phyloP scores from a whole-genome alignment of 495 filamentous ascomycete species.

The Elaphomyces granulatus region DNA sequence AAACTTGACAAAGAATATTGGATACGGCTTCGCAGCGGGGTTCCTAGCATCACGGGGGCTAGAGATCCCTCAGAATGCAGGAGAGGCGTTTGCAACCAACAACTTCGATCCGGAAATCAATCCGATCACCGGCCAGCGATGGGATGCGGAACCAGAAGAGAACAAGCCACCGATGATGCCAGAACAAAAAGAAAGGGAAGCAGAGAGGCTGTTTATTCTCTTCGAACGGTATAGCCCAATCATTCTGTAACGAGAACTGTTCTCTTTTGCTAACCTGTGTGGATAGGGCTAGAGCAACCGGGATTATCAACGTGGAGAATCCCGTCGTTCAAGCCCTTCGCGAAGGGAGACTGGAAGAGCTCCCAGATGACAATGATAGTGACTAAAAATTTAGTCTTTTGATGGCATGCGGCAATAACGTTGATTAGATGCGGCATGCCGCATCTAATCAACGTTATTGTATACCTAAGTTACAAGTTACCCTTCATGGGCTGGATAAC shows the following conservation, averaged over 20 bases:
- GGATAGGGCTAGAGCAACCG: conserved; percentile 63
- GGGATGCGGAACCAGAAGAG: conserved; percentile 48
- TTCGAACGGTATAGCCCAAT: conserved; percentile 61
- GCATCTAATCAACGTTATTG: no score
- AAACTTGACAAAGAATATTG: conserved; percentile 64
- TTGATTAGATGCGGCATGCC: no score
- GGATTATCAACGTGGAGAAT: conserved; percentile 72
- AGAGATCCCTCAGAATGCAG: conserved; percentile 50
- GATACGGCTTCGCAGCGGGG: conserved; percentile 85
- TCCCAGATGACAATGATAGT: conserved; percentile 30
- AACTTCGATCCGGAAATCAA: conserved; percentile 42
- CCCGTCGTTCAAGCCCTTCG: conserved; percentile 63
- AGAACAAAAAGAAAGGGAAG: conserved; percentile 87
- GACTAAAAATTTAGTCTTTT: no score
- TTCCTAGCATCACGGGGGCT: conserved; percentile 74
- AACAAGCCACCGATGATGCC: conserved; percentile 61
- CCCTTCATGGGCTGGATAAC: no score
- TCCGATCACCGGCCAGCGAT: conserved; percentile 77
- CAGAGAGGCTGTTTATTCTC: conserved; percentile 82
- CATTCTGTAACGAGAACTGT: background rate
- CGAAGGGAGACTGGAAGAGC: conserved; percentile 68
- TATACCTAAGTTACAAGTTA: no score
- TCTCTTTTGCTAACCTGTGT: background rate
- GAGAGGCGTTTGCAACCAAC: conserved; percentile 40
- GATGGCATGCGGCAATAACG: no score